Evolutionary conservation across 257 asterid species (phyloP).

Genomic region (Gentiana dahurica): DNA sequence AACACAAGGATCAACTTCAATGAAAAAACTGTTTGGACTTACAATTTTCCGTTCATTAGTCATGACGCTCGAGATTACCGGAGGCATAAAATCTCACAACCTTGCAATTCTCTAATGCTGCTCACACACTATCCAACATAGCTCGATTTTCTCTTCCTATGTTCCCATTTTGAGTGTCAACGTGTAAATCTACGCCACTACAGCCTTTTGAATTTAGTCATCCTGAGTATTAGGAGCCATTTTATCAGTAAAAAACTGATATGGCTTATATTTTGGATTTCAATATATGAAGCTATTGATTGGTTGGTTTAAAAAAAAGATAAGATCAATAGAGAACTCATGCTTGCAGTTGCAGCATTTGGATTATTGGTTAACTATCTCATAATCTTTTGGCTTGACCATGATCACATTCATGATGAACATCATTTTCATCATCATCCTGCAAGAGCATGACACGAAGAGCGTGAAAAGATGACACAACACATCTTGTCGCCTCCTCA

Average conservation of each 20-base stretch:
- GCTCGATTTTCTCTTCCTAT: conserved; percentile 60
- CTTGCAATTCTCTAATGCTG: conserved; percentile 76
- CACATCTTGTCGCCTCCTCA: conserved; percentile 21
- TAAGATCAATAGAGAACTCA: conserved; percentile 50
- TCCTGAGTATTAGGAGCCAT: conserved; percentile 73
- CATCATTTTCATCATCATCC: conserved; percentile 18
- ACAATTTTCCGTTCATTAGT: conserved; percentile 38
- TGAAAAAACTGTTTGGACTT: conserved; percentile 46
- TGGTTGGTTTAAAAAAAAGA: conserved; percentile 31
- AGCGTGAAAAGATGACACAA: conserved; percentile 20
- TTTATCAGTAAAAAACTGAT: conserved; percentile 53
- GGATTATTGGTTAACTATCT: conserved; percentile 55
- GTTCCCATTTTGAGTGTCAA: conserved; percentile 53
- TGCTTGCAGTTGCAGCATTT: conserved; percentile 62
- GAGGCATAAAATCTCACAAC: conserved; percentile 69
- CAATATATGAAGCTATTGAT: conserved; percentile 52
- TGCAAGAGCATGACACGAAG: conserved; percentile 16
- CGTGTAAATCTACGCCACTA: conserved; percentile 58
- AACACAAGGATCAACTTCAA: conserved; percentile 47
- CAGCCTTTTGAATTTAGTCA: conserved; percentile 67
- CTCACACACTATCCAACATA: conserved; percentile 59
- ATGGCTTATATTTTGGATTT: conserved; percentile 49
- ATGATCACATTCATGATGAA: conserved; percentile 43
- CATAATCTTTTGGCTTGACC: conserved; percentile 62
- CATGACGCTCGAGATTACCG: conserved; percentile 59